Evolutionary conservation across 768 basidiomycete genomes (phyloP).

Genomic region (Suillus clintonianus): DNA sequence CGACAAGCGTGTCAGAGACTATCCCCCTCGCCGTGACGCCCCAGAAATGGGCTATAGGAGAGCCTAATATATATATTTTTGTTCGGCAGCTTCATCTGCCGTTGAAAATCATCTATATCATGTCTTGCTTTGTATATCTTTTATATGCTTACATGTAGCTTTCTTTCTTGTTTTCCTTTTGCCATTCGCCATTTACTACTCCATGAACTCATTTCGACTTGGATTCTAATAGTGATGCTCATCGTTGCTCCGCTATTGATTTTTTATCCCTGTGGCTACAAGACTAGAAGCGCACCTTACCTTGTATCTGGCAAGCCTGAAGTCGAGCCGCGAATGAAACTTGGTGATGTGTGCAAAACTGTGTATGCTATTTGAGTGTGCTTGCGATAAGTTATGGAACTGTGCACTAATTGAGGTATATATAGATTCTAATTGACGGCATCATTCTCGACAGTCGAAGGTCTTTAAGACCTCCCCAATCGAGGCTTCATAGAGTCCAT

Average conservation of each 20-base stretch:
- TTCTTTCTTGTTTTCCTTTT: neutral
- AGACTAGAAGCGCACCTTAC: neutral
- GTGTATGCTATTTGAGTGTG: neutral
- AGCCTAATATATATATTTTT: constrained; percentile 15
- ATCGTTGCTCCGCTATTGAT: neutral
- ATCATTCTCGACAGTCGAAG: neutral
- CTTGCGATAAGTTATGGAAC: neutral
- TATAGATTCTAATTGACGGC: constrained; percentile 5
- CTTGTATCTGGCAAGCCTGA: too few relatives aligned
- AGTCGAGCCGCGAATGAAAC: neutral
- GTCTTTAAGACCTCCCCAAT: neutral
- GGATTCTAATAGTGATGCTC: neutral
- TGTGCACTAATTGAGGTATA: constrained; percentile 3
- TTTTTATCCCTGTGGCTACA: neutral
- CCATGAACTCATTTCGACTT: neutral
- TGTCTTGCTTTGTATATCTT: neutral
- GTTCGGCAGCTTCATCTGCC: constrained; percentile 4
- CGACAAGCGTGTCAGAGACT: constrained; percentile 39
- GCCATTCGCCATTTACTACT: neutral
- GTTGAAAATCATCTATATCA: neutral
- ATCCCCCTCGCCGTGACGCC: constrained; percentile 36
- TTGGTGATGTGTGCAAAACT: neutral
- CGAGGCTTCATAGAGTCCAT: constrained; percentile 75
- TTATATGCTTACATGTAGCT: neutral
- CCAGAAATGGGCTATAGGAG: constrained; percentile 35